Base-by-base conservation (phyloP, 2,329 filamentous ascomycete genomes). In the Colletotrichum sp. region DNA sequence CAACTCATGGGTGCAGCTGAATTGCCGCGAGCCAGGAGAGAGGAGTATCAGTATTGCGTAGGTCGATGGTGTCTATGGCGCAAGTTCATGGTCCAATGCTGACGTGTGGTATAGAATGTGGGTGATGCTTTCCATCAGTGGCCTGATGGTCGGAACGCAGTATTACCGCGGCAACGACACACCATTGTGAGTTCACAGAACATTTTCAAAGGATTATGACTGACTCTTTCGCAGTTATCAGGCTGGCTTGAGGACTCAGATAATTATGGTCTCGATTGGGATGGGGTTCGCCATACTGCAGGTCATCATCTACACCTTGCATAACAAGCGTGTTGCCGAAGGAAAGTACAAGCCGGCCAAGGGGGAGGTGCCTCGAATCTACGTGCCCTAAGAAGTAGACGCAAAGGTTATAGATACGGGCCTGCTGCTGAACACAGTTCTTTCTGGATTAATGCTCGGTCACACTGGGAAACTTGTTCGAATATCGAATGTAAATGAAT, bases 1-100 rank as follows among this genome's bases (percentile, higher is more conserved):
- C 72, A 90, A 90, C 80, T 85, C 87, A 0, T 90, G 88, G 88
- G 83, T 89, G 12, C 87, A 90, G 77, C 80, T 90, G 6, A 91
- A 90, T 76, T 90, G 88, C 75, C 82, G 81, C 12, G 86, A 86
- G 28, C 79, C 86, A 0, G 81, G 85, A 9, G 88, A 90, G 79
- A 80, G 87, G 72, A 90, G 87, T 76, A 87, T 90, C 66, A 84
- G 82, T 26, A 86, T 90, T 61, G 88, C 88, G 83, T 88, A 77
- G 77, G 87, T 80, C 9, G 3, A 16, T 2, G 3, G 1, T 12
- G 2, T 28, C 5, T 32, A 7, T 5, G 3, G 8, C 6, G 7
- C 16, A 52, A 21, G 43, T 48, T 15, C 6, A n/a, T 7, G 3
- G 0, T 36, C 15, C 34, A 36, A 15, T 68, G 69, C 76, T 52